phyloP scores from a whole-genome alignment of 768 basidiomycete genomes.

The Cantharellus anzutake region DNA sequence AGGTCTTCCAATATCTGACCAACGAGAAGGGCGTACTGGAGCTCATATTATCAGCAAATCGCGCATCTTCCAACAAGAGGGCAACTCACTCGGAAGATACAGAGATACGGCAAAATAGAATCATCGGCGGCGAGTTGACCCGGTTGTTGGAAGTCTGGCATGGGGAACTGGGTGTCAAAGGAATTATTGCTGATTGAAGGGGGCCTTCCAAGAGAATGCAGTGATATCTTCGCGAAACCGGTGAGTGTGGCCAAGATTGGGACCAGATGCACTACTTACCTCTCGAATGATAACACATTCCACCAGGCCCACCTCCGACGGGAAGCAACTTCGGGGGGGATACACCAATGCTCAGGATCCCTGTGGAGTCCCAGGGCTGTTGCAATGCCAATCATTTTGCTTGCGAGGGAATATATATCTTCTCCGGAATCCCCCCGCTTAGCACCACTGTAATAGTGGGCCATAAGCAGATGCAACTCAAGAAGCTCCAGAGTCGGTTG shows the following conservation, averaged over 20 bases:
- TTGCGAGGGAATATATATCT: constrained; percentile 60
- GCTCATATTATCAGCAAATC: constrained; percentile 21
- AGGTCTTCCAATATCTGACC: constrained; percentile 63
- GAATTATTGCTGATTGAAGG: constrained; percentile 59
- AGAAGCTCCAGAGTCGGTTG: constrained; percentile 54
- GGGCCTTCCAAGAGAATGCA: constrained; percentile 71
- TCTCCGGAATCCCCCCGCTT: constrained; percentile 47
- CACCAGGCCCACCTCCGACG: constrained; percentile 81
- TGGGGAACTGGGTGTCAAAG: constrained; percentile 65
- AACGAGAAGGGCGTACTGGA: constrained; percentile 56
- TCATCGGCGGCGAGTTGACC: neutral
- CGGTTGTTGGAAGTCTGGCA: constrained; percentile 10
- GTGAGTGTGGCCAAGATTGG: neutral
- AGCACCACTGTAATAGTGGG: constrained; percentile 50
- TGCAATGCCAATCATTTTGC: constrained; percentile 53
- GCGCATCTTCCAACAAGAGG: constrained; percentile 30
- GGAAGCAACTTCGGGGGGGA: constrained; percentile 45
- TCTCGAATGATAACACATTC: constrained; percentile 66
- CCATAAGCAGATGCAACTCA: constrained; percentile 49
- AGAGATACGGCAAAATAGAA: constrained; percentile 1
- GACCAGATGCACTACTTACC: constrained; percentile 25
- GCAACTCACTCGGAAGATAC: constrained; percentile 2
- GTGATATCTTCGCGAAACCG: constrained; percentile 41
- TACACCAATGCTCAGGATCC: constrained; percentile 56
- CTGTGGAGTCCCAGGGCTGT: constrained; percentile 75